Evolutionary conservation across 148 eudicot genomes (phyloP).

Genomic region (Rhododendron molle): DNA sequence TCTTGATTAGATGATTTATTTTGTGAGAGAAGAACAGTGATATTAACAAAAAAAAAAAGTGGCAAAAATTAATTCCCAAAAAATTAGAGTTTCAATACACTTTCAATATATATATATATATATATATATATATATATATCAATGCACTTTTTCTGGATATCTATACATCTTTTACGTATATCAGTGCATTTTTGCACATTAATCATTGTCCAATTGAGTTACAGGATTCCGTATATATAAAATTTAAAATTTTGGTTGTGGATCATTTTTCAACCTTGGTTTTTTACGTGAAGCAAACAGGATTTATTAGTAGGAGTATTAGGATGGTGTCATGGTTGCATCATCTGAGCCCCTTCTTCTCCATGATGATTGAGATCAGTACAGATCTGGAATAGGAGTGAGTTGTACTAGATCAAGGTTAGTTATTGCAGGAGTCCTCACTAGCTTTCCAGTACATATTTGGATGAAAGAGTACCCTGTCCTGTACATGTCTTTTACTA

Average conservation of each 20-base stretch:
- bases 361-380: background rate
- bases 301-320: too few species aligned
- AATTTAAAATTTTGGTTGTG: background rate
- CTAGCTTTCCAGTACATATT: background rate
- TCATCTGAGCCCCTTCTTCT: background rate
- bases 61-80: too few species aligned
- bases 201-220: background rate
- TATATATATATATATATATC: too few species aligned
- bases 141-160: too few species aligned
- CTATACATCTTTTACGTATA: too few species aligned
- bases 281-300: background rate
- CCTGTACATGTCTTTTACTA: background rate
- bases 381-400: background rate
- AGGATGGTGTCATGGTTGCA: background rate
- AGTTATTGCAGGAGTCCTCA: background rate
- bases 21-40: too few species aligned
- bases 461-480: background rate
- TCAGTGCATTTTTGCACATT: too few species aligned
- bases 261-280: background rate
- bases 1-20: too few species aligned
- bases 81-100: too few species aligned
- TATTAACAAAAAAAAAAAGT: too few species aligned
- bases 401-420: background rate
- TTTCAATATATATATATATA: too few species aligned
- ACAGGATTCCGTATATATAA: too few species aligned